phyloP scores from a whole-genome alignment of 1,139 yeast genomes.

The Geotrichum reessii region DNA sequence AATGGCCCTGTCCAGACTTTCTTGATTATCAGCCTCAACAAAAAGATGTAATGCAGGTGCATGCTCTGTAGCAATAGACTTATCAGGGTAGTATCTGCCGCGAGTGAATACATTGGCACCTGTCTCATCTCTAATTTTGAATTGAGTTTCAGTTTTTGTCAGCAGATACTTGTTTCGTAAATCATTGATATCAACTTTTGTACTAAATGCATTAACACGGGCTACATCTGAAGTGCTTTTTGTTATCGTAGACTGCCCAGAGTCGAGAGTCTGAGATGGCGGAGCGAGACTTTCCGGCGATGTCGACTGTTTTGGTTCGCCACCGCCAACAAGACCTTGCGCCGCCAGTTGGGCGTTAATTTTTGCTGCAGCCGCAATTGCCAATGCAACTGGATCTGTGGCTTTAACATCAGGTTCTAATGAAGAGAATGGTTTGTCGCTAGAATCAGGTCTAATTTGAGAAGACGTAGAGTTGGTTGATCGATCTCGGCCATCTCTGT shows the following conservation, averaged over 20 bases:
- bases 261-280: background rate
- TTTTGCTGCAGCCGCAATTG: slow-evolving; percentile 36
- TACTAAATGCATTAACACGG: background rate
- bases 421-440: background rate
- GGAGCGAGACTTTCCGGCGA: background rate
- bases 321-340: slow-evolving; percentile 10
- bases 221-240: background rate
- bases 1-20: slow-evolving; percentile 33
- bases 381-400: slow-evolving; percentile 30
- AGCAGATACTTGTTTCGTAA: slow-evolving; percentile 37
- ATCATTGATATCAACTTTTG: slow-evolving; percentile 37
- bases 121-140: slow-evolving; percentile 30
- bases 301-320: slow-evolving; percentile 3
- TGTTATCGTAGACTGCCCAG: background rate
- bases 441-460: background rate
- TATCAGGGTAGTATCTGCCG: slow-evolving; percentile 39
- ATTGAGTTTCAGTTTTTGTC: slow-evolving; percentile 36
- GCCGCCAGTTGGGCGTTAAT: slow-evolving; percentile 33
- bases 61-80: slow-evolving; percentile 33
- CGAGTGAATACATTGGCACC: slow-evolving; percentile 36
- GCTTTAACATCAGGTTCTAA: slow-evolving; percentile 4
- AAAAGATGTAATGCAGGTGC: slow-evolving; percentile 37
- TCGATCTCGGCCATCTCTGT: slow-evolving; percentile 1
- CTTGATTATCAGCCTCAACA: slow-evolving; percentile 32
- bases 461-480: background rate